Evolutionary conservation across 495 filamentous ascomycete species (phyloP), one percentile per base, ranked within the genome.

Genomic region (Xylaria nigripes): DNA sequence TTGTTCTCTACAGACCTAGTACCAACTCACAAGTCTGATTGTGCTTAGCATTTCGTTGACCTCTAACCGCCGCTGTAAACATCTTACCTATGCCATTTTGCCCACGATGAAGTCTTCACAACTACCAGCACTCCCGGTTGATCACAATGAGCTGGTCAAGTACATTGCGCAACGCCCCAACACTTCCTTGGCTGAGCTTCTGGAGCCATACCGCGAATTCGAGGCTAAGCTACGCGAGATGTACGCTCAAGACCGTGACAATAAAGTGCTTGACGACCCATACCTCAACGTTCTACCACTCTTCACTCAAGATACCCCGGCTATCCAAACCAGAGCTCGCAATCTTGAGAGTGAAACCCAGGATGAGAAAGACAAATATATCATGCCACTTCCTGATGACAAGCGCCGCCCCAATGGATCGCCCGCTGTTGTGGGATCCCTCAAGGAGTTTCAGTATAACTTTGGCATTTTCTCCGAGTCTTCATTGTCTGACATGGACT

Each of bases 381-480:
- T 92, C 60, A 83, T 94, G 77, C 64, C 83, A 12, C 68, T 94
- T 32, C 70, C 75, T 0, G 68, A 77, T 0, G 69, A 81, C 5
- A 68, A 79, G 22, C 81, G 89, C 32, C 83, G 81, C 23, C 43
- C 68, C 1, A 70, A 74, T 63, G 82, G 79, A 24, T 78, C 84
- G 1, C 79, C 81, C 4, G 86, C 86, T 5, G 74, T 87, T 22
- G 86, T 89, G 1, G 52, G 68, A 24, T 73, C 72, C 1, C 61
- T 90, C 29, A 75, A 79, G 45, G 84, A 88, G 13, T 94, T 92
- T 62, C 79, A 80, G 60, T 72, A 77, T 41, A 89, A 92, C 68
- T 90, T 92, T 68, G 75, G 77, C 50, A 61, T 92, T 55, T 94
- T 94, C 62, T 87, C 84, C 19, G 89, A 94, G 66, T 75, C 72